Conservation (phyloP, 352 stramenopile species). For the Elongisporangium undulatum region DNA sequence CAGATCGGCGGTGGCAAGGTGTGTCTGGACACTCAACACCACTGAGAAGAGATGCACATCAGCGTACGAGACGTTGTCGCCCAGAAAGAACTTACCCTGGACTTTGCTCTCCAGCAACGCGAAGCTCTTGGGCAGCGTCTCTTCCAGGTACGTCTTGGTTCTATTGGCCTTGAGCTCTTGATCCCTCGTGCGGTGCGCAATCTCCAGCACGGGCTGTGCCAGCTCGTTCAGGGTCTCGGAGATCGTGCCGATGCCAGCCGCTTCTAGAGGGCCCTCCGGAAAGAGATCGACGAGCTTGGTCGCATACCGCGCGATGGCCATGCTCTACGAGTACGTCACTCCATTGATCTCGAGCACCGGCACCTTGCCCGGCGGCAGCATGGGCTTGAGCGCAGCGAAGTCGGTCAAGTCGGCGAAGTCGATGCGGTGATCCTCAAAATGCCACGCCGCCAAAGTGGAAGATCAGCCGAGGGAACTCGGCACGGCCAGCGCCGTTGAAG, state of each 20-base stretch:
- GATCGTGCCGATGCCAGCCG: slow-evolving; percentile 51
- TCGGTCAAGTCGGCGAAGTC: slow-evolving; percentile 28
- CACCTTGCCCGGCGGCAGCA: slow-evolving; percentile 47
- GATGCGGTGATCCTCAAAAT: slow-evolving; percentile 64
- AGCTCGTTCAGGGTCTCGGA: slow-evolving; percentile 42
- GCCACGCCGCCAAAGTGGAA: slow-evolving; percentile 46
- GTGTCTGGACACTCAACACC: slow-evolving; percentile 12
- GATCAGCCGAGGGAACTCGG: slow-evolving; percentile 56
- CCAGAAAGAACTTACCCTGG: slow-evolving; percentile 43
- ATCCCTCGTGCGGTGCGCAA: slow-evolving; percentile 23
- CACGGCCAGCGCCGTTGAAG: slow-evolving; percentile 45
- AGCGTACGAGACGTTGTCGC: slow-evolving; percentile 34
- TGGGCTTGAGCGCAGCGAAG: slow-evolving; percentile 52
- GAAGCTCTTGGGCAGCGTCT: slow-evolving; percentile 34
- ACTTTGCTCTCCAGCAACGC: slow-evolving; percentile 10
- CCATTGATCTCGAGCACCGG: slow-evolving; percentile 44
- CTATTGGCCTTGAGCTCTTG: slow-evolving; percentile 35
- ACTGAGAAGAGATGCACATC: slow-evolving; percentile 59
- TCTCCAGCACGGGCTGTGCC: slow-evolving; percentile 26
- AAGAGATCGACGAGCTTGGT: slow-evolving; percentile 55
- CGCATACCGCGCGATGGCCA: slow-evolving; percentile 55
- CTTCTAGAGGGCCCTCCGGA: slow-evolving; percentile 39
- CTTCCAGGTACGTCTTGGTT: slow-evolving; percentile 30
- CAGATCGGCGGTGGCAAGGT: slow-evolving; percentile 27
- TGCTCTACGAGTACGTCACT: slow-evolving; percentile 44